phyloP scores from a whole-genome alignment of 129 eudicot species.

The Flaveria brownii region DNA sequence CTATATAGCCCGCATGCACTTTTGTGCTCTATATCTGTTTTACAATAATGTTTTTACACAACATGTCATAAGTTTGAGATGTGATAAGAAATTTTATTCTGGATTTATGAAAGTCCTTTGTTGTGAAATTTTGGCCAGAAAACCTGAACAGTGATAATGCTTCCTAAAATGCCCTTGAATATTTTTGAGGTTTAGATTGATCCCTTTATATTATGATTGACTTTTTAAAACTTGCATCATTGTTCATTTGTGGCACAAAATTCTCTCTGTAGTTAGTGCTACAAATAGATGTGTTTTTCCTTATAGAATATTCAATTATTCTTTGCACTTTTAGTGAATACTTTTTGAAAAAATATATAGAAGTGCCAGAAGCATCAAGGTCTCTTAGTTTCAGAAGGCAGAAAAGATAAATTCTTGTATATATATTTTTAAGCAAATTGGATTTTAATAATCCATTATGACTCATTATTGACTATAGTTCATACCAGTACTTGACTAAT shows the following conservation, averaged over 20 bases:
- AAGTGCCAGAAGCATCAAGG: neutral
- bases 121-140: conserved; percentile 20
- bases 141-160: conserved; percentile 11
- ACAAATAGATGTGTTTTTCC: conserved; percentile 21
- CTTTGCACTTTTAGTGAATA: conserved; percentile 20
- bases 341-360: neutral
- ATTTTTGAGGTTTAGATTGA: conserved; percentile 28
- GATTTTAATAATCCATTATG: too few relatives aligned
- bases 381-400: conserved; percentile 9
- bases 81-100: neutral
- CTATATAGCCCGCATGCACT: neutral
- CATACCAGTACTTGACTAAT: too few relatives aligned
- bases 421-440: neutral
- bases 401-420: neutral
- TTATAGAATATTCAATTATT: conserved; percentile 23
- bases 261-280: conserved; percentile 29
- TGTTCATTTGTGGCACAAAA: conserved; percentile 38
- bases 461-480: too few relatives aligned
- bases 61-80: conserved; percentile 11
- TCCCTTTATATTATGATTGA: conserved; percentile 28
- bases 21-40: neutral
- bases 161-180: conserved; percentile 24
- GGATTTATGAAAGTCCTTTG: conserved; percentile 5
- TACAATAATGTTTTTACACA: neutral
- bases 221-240: conserved; percentile 37